Evolutionary conservation across 768 basidiomycete species (phyloP).

Genomic region (Lentinula aciculospora): DNA sequence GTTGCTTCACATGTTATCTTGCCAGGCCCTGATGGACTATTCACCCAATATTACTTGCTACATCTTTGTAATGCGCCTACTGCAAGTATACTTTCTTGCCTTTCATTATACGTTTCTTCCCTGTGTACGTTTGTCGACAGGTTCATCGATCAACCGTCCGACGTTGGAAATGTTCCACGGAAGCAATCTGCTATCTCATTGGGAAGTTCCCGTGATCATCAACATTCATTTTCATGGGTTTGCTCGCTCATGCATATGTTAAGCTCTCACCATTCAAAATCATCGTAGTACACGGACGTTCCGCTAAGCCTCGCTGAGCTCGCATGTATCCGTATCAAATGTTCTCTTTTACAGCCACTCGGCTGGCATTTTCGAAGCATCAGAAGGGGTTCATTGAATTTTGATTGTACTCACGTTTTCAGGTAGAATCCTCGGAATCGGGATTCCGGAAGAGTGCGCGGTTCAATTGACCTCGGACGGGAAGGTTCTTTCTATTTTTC

Average conservation of each 20-base stretch:
- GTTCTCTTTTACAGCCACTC: background rate
- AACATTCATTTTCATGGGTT: background rate
- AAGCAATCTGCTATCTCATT: background rate
- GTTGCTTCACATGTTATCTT: background rate
- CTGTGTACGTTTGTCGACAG: background rate
- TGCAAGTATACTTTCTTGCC: background rate
- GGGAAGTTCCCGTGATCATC: background rate
- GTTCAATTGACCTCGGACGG: background rate
- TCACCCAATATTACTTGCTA: background rate
- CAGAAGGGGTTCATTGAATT: background rate
- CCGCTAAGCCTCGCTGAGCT: background rate
- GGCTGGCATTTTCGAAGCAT: background rate
- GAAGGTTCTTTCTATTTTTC: background rate
- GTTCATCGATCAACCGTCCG: background rate
- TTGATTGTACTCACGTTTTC: background rate
- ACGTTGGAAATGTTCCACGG: background rate
- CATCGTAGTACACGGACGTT: background rate
- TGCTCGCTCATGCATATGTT: background rate
- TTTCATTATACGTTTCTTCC: background rate
- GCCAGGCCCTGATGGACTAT: background rate
- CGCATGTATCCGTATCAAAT: background rate
- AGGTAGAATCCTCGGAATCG: background rate
- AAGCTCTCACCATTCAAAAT: background rate
- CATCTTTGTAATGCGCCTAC: background rate
- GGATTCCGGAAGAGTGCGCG: background rate